These are phyloP conservation scores for Pseudogymnoascus sp. DNA, from an alignment of 2,329 filamentous ascomycete species.

Conservation along the genomic window DNA sequence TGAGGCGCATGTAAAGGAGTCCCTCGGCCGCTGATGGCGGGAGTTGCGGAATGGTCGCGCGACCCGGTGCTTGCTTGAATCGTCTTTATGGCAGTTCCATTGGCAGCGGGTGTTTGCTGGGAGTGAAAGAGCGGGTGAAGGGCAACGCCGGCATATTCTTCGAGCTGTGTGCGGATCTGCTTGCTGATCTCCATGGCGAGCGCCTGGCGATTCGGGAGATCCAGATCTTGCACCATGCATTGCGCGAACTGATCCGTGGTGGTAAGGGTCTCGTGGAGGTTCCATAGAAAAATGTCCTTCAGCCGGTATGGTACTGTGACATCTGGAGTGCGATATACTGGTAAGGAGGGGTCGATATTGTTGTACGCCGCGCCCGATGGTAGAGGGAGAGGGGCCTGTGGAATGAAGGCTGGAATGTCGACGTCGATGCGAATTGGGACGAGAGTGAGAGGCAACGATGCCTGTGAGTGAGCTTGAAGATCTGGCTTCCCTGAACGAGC, in stretches of 20 bases:
- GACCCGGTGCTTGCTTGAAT: conserved; percentile 23
- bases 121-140: conserved; percentile 86
- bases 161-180: conserved; percentile 89
- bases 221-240: conserved; percentile 82
- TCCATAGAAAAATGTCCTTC: conserved; percentile 96
- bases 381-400: conserved; percentile 56
- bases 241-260: conserved; percentile 96
- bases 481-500: conserved; percentile 48
- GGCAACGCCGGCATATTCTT: conserved; percentile 92
- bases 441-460: conserved; percentile 76
- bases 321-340: conserved; percentile 75
- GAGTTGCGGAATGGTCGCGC: conserved; percentile 36
- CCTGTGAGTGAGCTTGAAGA: conserved; percentile 55
- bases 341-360: conserved; percentile 62
- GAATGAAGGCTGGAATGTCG: conserved; percentile 73
- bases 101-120: conserved; percentile 28
- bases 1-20: conserved; percentile 49
- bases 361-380: conserved; percentile 51
- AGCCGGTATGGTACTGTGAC: conserved; percentile 77
- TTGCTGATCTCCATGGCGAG: conserved; percentile 78
- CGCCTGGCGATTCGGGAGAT: conserved; percentile 67
- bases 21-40: conserved; percentile 44
- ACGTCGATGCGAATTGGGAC: conserved; percentile 96
- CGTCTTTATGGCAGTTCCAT: conserved; percentile 28
- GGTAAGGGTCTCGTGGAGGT: conserved; percentile 85